Evolutionary conservation across 352 stramenopile species (phyloP).

Genomic region (Phytophthora uliginosa): DNA sequence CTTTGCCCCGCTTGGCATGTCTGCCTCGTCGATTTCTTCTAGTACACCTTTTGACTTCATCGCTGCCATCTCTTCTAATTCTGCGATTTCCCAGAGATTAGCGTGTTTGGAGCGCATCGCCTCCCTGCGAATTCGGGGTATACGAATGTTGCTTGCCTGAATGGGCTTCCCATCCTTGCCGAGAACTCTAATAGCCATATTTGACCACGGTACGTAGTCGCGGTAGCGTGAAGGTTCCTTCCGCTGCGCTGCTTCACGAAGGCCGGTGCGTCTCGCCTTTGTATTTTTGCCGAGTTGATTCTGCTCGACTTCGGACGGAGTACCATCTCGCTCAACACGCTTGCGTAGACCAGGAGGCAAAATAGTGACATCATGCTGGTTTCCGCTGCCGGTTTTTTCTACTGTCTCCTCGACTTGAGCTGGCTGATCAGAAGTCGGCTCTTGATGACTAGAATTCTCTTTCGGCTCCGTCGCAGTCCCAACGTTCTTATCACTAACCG

Average conservation of each 20-base stretch:
- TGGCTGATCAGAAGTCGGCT: no score
- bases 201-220: constrained; percentile 3
- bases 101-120: not conserved
- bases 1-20: not conserved
- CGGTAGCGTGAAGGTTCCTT: not conserved
- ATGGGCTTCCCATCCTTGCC: not conserved
- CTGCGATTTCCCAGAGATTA: not conserved
- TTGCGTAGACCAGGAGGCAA: not conserved
- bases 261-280: constrained; percentile 1
- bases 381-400: not conserved
- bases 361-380: not conserved
- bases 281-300: not conserved
- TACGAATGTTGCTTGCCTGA: not conserved
- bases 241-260: not conserved
- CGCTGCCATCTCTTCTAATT: constrained; percentile 10
- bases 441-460: no score
- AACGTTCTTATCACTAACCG: no score
- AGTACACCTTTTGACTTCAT: not conserved
- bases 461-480: no score
- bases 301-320: not conserved
- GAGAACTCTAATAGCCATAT: not conserved
- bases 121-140: not conserved
- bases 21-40: not conserved
- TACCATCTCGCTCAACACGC: not conserved
- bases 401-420: no score